A percentile compares a stretch with the other conserved stretches of the same genome.
phyloP scores from a whole-genome alignment of 2,329 filamentous ascomycete genomes.

The Cytospora leucostoma region DNA sequence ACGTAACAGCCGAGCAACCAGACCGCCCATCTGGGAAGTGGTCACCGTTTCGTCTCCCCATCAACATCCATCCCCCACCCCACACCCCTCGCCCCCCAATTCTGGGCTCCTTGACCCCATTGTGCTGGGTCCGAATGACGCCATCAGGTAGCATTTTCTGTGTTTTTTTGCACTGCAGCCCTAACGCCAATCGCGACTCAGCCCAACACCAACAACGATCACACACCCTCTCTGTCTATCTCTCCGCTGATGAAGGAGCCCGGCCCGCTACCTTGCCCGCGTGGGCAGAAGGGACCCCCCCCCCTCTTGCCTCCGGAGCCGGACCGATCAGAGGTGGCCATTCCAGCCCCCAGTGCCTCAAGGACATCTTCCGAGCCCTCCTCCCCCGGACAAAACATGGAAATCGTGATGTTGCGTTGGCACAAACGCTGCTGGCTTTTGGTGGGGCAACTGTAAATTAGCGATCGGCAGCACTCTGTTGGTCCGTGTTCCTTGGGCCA shows the following conservation, averaged over 20 bases:
- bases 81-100: not conserved
- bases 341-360: not conserved
- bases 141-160: slow-evolving; percentile 13
- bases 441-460: not conserved
- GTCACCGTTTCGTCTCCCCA: not conserved
- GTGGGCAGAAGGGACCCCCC: too few species aligned
- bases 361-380: slow-evolving; percentile 19
- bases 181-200: too few species aligned
- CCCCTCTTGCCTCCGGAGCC: slow-evolving; percentile 16
- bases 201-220: not conserved
- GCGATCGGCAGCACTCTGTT: not conserved
- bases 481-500: not conserved
- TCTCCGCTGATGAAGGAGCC: not conserved
- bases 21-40: slow-evolving; percentile 10
- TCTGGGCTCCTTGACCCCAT: not conserved
- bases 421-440: not conserved
- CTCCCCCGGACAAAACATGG: slow-evolving; percentile 16
- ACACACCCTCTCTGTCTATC: not conserved
- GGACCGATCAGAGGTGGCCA: slow-evolving; percentile 8
- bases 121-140: slow-evolving; percentile 12
- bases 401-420: not conserved
- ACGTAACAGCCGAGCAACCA: not conserved
- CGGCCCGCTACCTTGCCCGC: not conserved
- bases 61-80: not conserved
- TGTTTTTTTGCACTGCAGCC: not conserved